Evolutionary conservation across 1,284 basidiomycete species (phyloP), one percentile per base, ranked within the genome.

Genomic region (Trametes pubescens): DNA sequence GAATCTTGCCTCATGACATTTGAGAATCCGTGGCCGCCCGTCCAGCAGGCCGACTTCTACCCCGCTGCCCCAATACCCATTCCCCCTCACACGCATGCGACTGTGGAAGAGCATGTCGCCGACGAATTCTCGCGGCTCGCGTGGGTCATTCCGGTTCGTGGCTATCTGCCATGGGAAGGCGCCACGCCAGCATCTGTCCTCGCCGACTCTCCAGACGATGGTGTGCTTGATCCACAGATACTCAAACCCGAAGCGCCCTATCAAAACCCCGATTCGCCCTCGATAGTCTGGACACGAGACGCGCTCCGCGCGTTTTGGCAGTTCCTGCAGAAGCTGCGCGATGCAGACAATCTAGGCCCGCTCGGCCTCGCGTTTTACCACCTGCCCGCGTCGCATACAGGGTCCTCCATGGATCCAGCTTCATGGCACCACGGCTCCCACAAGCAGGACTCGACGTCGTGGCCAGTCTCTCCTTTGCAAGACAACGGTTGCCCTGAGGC

Each of bases 121-220:
- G 73, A 74, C 22, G 74, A 72, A 18, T 84, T 77, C 70, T 70
- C 78, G 53, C 82, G 87, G 53, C 76, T 76, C 53, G 82, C 84
- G 3, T 91, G 89, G 89, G 71, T 90, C n/a, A 78, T 91, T 43
- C 89, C 89, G 38, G 72, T 90, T 8, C 83, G 86, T 13, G 89
- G 89, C 11, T 72, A 52, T 13, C 71, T 84, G 35, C 85, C 85
- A 11, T 90, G 86, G 84, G 71, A 76, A 7, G 75, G 73, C 22
- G 81, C 81, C 48, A 82, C 86, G 1, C 65, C 76, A 21, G 88
- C 82, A 5, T 73, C 74, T 4, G 61, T 88, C 18, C 67, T 82
- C 9, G 52, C 52, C 24, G 22, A 22, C 10, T 18, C 26, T 16
- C 9, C 4, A 22, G 35, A 48, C 14, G 24, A 51, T 22, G 22